Conservation (phyloP, 2,329 filamentous ascomycete genomes). For the Cyphellophora attinorum region DNA sequence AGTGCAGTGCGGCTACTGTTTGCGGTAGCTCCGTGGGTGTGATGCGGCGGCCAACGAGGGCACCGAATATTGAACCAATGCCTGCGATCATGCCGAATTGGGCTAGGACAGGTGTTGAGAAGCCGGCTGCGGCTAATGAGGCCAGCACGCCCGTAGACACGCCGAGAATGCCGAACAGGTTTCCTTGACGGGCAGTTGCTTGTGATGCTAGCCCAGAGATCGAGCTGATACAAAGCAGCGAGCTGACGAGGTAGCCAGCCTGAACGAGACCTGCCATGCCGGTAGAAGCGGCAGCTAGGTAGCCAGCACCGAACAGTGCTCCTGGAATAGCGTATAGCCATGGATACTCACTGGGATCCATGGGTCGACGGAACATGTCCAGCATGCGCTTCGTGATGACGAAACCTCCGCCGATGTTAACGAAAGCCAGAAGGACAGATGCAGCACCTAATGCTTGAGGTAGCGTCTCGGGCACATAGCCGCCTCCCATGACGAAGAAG, state of each 20-base stretch:
- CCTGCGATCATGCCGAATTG: conserved; percentile 73
- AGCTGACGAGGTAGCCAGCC: conserved; percentile 78
- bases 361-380: conserved; percentile 80
- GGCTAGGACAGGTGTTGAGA: conserved; percentile 65
- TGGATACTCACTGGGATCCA: conserved; percentile 78
- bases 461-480: conserved; percentile 65
- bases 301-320: conserved; percentile 69
- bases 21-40: conserved; percentile 82
- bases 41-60: conserved; percentile 74
- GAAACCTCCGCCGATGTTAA: conserved; percentile 82
- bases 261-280: conserved; percentile 78
- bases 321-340: conserved; percentile 78
- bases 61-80: conserved; percentile 56
- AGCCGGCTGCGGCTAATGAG: conserved; percentile 71
- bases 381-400: conserved; percentile 90
- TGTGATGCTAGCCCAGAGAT: conserved; percentile 75
- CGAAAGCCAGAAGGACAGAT: conserved; percentile 76
- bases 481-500: conserved; percentile 79
- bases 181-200: conserved; percentile 72
- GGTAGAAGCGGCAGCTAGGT: conserved; percentile 67
- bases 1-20: conserved; percentile 80
- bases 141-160: conserved; percentile 75
- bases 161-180: conserved; percentile 76
- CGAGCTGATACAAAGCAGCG: conserved; percentile 70
- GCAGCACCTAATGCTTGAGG: conserved; percentile 69